Conservation (phyloP, 352 stramenopile genomes). For the Phytophthora lateralis region DNA sequence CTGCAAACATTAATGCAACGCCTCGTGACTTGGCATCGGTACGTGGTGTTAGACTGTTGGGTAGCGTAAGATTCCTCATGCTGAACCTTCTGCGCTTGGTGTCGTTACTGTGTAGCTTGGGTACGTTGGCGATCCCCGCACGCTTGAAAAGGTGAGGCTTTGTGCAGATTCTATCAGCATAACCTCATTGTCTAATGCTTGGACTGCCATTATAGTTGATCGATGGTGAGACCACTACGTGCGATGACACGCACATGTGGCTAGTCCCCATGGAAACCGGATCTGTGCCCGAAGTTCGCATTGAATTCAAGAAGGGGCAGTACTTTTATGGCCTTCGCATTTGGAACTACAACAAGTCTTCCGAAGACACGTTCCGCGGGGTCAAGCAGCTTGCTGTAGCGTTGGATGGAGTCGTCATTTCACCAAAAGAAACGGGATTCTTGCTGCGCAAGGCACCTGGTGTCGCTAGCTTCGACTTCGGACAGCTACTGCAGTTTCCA, state of each 20-base stretch:
- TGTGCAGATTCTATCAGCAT: background rate
- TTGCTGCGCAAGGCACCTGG: conserved; percentile 85
- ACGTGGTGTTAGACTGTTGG: conserved; percentile 6
- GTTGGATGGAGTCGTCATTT: conserved; percentile 59
- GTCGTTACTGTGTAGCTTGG: conserved; percentile 48
- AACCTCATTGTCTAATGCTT: background rate
- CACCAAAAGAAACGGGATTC: conserved; percentile 55
- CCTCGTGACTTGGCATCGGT: conserved; percentile 78
- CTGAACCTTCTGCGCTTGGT: background rate
- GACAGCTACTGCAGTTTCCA: conserved; percentile 60
- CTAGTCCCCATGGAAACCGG: conserved; percentile 67
- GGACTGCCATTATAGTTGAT: conserved; percentile 51
- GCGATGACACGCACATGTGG: conserved; percentile 92
- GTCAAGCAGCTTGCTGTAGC: conserved; percentile 63
- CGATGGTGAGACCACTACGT: conserved; percentile 81
- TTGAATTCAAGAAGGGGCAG: conserved; percentile 64
- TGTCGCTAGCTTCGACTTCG: conserved; percentile 70
- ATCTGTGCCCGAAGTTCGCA: conserved; percentile 46
- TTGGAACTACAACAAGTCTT: conserved; percentile 88
- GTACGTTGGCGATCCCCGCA: conserved; percentile 82
- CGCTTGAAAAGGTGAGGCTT: conserved; percentile 76
- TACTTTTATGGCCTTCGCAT: conserved; percentile 67
- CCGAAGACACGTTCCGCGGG: conserved; percentile 71
- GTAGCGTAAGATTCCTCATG: background rate
- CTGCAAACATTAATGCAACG: conserved; percentile 55